Percentiles rank a stretch among this genome's conserved stretches.
phyloP scores from a whole-genome alignment of 345 rosid species.

The Euphorbia lathyris region DNA sequence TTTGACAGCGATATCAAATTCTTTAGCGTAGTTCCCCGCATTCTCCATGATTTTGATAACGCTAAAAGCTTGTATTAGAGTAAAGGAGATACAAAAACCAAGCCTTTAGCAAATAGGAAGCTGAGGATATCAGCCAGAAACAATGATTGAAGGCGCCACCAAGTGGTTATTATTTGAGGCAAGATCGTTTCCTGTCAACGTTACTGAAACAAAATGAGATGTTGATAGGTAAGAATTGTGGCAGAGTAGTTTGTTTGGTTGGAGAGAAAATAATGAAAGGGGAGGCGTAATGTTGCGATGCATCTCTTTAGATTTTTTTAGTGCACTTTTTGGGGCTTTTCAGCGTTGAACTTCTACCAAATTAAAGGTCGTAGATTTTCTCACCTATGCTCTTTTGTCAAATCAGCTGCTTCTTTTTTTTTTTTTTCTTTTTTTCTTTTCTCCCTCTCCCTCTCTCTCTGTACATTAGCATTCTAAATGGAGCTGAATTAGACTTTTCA shows the following conservation, averaged over 20 bases:
- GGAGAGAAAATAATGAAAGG: background rate
- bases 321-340: background rate
- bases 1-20: constrained; percentile 78
- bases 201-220: background rate
- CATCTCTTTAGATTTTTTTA: background rate
- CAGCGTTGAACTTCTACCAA: background rate
- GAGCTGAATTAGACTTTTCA: too few species aligned
- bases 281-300: background rate
- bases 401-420: too few species aligned
- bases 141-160: background rate
- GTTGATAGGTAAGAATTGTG: background rate
- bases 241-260: background rate
- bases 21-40: constrained; percentile 37
- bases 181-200: background rate
- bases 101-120: background rate
- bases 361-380: background rate
- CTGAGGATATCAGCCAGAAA: too few species aligned
- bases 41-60: constrained; percentile 23
- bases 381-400: background rate
- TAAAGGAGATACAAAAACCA: background rate
- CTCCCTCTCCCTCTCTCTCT: too few species aligned
- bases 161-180: background rate
- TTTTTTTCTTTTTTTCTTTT: too few species aligned
- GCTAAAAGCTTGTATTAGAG: background rate
- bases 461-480: too few species aligned